These are phyloP conservation scores for Suaeda aralocaspica DNA, from an alignment of 148 eudicot genomes.

Conservation along the genomic window DNA sequence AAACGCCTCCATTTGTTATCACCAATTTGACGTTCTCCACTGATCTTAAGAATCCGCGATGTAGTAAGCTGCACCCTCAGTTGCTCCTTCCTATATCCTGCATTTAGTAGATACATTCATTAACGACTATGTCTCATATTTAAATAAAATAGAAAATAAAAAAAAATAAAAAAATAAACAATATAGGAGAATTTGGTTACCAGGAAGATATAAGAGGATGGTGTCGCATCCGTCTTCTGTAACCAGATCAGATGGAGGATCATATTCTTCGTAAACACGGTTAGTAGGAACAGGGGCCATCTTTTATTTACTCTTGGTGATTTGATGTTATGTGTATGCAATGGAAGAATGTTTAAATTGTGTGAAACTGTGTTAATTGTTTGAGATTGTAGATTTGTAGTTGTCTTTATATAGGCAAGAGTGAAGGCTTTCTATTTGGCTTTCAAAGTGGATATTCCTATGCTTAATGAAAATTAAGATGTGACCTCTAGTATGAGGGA, in stretches of 20 bases:
- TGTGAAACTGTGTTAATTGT: not conserved
- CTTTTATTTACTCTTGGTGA: not conserved
- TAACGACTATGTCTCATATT: no score
- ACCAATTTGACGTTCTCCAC: constrained; percentile 45
- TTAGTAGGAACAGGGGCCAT: constrained; percentile 24
- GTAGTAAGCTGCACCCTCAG: constrained; percentile 45
- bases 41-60: constrained; percentile 41
- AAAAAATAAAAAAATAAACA: no score
- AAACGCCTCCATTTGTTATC: constrained; percentile 54
- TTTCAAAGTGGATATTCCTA: constrained; percentile 28
- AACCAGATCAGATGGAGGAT: constrained; percentile 39
- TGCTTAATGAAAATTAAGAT: constrained; percentile 14
- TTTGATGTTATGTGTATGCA: no score
- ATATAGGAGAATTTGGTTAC: constrained; percentile 24
- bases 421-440: constrained; percentile 9
- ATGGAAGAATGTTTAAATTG: no score
- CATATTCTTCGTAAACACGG: constrained; percentile 37
- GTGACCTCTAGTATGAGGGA: constrained; percentile 28
- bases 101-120: not conserved
- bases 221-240: constrained; percentile 49
- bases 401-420: constrained; percentile 16
- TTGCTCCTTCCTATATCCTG: constrained; percentile 58
- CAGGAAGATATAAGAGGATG: constrained; percentile 53
- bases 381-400: constrained; percentile 9
- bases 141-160: no score